Conservation (phyloP, 2,329 filamentous ascomycete species). For the Colletotrichum cuscutae region DNA sequence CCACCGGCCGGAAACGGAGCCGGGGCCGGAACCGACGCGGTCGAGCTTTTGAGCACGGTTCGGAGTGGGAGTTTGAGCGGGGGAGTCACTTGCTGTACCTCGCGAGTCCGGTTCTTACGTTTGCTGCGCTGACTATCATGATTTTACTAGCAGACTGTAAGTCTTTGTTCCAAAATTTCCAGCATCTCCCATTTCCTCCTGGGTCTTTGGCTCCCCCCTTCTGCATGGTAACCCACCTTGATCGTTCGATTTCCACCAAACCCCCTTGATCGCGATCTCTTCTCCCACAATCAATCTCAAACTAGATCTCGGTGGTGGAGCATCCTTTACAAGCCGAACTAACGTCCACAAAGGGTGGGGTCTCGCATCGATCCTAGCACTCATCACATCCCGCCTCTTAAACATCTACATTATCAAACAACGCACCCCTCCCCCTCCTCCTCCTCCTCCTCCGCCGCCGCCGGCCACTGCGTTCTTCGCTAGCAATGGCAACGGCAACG, state of each 20-base stretch:
- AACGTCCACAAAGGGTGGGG: conserved; percentile 54
- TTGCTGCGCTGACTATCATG: conserved; percentile 55
- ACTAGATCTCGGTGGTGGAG: not conserved
- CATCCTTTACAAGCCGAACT: not conserved
- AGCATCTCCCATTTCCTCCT: no score
- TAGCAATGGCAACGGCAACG: not conserved
- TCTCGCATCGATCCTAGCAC: conserved; percentile 55
- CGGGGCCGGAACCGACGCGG: conserved; percentile 25
- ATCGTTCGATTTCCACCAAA: not conserved
- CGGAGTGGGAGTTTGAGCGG: conserved; percentile 53
- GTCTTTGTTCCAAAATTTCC: conserved; percentile 38
- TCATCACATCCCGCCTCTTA: conserved; percentile 64
- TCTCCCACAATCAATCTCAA: not conserved
- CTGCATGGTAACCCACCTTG: no score
- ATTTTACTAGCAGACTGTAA: conserved; percentile 57
- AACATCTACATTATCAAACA: conserved; percentile 68
- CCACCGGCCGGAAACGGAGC: conserved; percentile 22
- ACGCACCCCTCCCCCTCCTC: conserved; percentile 45
- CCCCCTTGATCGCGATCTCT: not conserved
- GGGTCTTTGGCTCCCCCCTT: not conserved
- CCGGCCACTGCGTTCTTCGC: not conserved
- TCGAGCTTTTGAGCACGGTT: conserved; percentile 40
- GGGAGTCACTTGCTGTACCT: conserved; percentile 61
- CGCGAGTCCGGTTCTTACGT: conserved; percentile 57
- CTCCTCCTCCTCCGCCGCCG: not conserved